phyloP scores from a whole-genome alignment of 768 basidiomycete species.

The Boletus sp. region DNA sequence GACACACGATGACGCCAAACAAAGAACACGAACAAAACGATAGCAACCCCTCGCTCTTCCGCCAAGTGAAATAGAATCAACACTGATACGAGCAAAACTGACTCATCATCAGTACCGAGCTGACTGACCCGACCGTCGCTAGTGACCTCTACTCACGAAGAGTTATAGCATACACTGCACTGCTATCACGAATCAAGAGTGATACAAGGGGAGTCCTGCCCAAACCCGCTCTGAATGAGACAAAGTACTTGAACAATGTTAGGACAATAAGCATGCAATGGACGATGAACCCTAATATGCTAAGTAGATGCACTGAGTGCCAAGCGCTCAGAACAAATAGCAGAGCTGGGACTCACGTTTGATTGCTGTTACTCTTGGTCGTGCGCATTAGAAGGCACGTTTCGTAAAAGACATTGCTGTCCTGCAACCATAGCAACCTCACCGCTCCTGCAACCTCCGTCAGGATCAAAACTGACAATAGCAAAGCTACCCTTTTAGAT shows the following conservation, averaged over 20 bases:
- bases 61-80: neutral
- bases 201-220: conserved; percentile 20
- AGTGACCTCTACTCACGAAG: conserved; percentile 8
- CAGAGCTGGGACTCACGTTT: conserved; percentile 8
- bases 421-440: neutral
- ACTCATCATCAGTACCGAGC: neutral
- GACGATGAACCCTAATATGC: conserved; percentile 11
- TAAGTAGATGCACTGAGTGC: neutral
- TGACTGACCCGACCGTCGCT: neutral
- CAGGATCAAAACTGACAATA: conserved; percentile 5
- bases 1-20: neutral
- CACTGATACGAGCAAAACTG: conserved; percentile 7
- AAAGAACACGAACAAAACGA: conserved; percentile 10
- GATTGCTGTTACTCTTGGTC: neutral
- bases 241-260: conserved; percentile 21
- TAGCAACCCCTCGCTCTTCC: neutral
- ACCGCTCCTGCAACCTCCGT: conserved; percentile 1
- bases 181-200: conserved; percentile 18
- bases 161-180: conserved; percentile 6
- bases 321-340: neutral
- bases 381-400: conserved; percentile 9
- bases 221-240: conserved; percentile 13
- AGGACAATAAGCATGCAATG: conserved; percentile 17
- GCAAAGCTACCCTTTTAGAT: conserved; percentile 9
- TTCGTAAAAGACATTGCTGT: neutral